These are phyloP conservation scores for peach (Prunus persica) DNA, from an alignment of 306 rosid species.

Conservation along the genomic window Prunus_persica_NCBIv2 NC_034009.1:37476001-37476500, in stretches of 20 bases:
- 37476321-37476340: background rate
- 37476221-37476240: constrained; percentile 12
- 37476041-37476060: too few species aligned
- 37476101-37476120: background rate
- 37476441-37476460: constrained; percentile 2
- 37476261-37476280: background rate
- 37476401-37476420: background rate
- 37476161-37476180: background rate
- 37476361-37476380: background rate
- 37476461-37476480: background rate
- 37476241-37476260: constrained; percentile 4
- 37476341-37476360: background rate
- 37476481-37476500: constrained; percentile 15
- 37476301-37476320: constrained; percentile 7
- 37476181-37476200: background rate
- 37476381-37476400: background rate
- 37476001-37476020: background rate
- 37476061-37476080: background rate
- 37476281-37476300: background rate
- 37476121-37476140: background rate
- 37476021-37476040: too few species aligned
- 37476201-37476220: background rate
- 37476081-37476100: too few species aligned
- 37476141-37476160: background rate
- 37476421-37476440: background rate